Evolutionary conservation across 2,329 filamentous ascomycete species (phyloP).

Genomic region (Fonsecaea nubica): DNA sequence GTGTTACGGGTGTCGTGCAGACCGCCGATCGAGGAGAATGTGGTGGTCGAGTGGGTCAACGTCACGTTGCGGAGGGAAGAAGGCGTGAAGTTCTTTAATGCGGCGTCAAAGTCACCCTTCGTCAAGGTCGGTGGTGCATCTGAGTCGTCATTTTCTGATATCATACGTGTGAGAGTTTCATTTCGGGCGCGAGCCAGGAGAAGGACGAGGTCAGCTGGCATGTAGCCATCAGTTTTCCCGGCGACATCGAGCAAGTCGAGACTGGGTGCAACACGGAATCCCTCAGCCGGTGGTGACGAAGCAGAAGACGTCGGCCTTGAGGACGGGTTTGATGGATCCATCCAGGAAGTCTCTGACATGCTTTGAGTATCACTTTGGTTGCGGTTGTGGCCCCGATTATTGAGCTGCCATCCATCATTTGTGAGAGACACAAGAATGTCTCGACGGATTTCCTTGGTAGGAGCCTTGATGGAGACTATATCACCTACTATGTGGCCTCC

Average conservation of each 20-base stretch:
- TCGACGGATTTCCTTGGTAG: conserved; percentile 86
- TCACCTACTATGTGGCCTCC: conserved; percentile 92
- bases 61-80: conserved; percentile 94
- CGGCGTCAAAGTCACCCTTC: conserved; percentile 78
- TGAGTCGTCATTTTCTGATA: conserved; percentile 45
- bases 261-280: conserved; percentile 74
- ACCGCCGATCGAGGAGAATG: conserved; percentile 90
- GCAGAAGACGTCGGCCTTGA: conserved; percentile 56
- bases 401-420: conserved; percentile 44
- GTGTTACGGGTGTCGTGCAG: conserved; percentile 84
- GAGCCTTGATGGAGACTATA: conserved; percentile 86
- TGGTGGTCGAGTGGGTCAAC: conserved; percentile 88
- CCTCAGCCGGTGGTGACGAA: conserved; percentile 54
- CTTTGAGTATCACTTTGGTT: conserved; percentile 45
- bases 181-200: conserved; percentile 87
- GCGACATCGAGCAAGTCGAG: conserved; percentile 93
- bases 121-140: conserved; percentile 68
- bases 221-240: conserved; percentile 94
- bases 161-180: conserved; percentile 87
- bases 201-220: conserved; percentile 90
- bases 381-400: conserved; percentile 52
- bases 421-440: conserved; percentile 83
- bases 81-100: conserved; percentile 90
- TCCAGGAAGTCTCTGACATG: conserved; percentile 69
- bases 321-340: conserved; percentile 71